A percentile compares a stretch with the other conserved stretches of the same genome.
Evolutionary conservation across 2,329 filamentous ascomycete genomes (phyloP).

Genomic region (Penicillium sp.): DNA sequence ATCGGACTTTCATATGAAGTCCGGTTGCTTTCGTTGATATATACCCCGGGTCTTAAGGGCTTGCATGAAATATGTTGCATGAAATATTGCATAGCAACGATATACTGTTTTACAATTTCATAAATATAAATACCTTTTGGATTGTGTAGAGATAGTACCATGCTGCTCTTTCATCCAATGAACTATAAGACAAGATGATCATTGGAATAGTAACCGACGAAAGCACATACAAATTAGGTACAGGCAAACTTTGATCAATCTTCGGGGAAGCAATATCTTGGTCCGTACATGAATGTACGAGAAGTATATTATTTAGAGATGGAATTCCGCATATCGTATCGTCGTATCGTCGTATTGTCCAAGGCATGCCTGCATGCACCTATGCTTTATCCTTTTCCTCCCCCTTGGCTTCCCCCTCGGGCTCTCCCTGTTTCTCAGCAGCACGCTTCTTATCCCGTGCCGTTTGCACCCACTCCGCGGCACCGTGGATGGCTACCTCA

Average conservation of each 20-base stretch:
- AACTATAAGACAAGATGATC: not conserved
- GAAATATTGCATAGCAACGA: not conserved
- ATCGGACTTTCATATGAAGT: not conserved
- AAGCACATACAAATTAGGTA: no score
- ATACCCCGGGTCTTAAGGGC: not conserved
- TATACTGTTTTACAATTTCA: not conserved
- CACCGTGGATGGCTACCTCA: conserved; percentile 30
- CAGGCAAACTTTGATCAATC: not conserved
- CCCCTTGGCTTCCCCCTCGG: conserved; percentile 4
- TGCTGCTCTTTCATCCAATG: not conserved
- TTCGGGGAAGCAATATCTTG: not conserved
- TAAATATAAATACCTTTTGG: no score
- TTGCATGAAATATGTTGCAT: not conserved
- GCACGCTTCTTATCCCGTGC: conserved; percentile 26
- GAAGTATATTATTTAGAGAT: not conserved
- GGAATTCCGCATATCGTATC: not conserved
- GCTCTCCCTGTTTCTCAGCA: conserved; percentile 8
- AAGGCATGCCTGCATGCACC: not conserved
- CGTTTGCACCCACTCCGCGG: conserved; percentile 29
- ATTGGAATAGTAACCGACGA: not conserved
- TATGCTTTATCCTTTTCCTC: conserved; percentile 8
- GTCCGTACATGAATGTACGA: not conserved
- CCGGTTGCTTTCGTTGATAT: not conserved
- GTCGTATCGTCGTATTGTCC: not conserved
- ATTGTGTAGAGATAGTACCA: not conserved